Evolutionary conservation across 225 moss, liverwort and hornwort species (phyloP), one percentile per base, ranked within the genome.

Genomic region (Pseudisothecium myosuroides): DNA sequence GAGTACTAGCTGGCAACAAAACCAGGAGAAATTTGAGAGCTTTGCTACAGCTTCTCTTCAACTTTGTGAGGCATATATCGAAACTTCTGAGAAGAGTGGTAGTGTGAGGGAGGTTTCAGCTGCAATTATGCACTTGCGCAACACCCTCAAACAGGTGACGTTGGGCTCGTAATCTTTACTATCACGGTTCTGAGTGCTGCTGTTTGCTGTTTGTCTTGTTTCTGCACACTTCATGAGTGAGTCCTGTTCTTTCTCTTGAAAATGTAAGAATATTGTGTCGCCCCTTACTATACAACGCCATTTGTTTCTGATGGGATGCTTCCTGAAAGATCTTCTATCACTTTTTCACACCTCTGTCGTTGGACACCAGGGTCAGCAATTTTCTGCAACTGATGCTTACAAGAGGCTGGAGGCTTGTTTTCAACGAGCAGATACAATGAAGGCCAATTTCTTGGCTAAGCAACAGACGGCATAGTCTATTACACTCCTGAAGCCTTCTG

Each of bases 1-100:
- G 96, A 95, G 99, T 71, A 91, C 93, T 75, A 97, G 94, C 78
- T 99, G 99, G 99, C 96, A 96, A 86, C 94, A 89, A 86, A 97
- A 88, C 84, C 83, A 86, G 84, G 96, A 95, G 86, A 90, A 95
- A 64, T 99, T 99, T 78, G 87, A 91, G 81, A 89, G 85, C 45
- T 99, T 95, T 91, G 95, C 96, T 14, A 62, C 62, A 85, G 96
- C 95, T 84, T 96, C 96, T 90, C 87, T 96, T 87, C 95, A 97
- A 91, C 94, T 99, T 15, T 95, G 94, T 93, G 92, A 94, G 88
- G 94, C 94, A 6, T 99, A 99, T 49, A 78, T 96, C n/a, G 96
- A 95, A 75, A 90, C 91, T 34, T 92, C 90, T 52, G 87, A 84
- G 58, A 69, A 89, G 77, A 92, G 69, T 64, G 88, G 93, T 86